These are phyloP conservation scores for Phyllosticta citrichinensis DNA, from an alignment of 2,329 filamentous ascomycete genomes.

Conservation along the genomic window DNA sequence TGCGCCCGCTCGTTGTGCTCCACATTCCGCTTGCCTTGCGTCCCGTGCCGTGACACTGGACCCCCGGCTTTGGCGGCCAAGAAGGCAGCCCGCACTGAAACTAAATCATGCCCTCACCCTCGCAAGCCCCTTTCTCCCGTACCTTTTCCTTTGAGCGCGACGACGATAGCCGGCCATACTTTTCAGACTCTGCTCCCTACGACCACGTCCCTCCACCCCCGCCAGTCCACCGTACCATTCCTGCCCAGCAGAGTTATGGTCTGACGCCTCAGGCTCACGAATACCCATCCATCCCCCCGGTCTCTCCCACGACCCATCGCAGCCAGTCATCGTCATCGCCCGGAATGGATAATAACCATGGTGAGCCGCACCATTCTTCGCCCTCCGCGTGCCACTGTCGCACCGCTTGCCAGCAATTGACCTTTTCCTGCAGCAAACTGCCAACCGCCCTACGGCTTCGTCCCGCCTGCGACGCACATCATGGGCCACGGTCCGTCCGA, in stretches of 20 bases:
- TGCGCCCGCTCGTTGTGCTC: no score
- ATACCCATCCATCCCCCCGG: neutral
- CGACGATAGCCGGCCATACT: slow-evolving; percentile 1
- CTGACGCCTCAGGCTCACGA: neutral
- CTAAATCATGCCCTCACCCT: slow-evolving; percentile 6
- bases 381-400: neutral
- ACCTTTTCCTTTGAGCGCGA: slow-evolving; percentile 6
- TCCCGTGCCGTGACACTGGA: neutral
- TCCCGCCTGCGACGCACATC: slow-evolving; percentile 18
- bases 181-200: neutral
- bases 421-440: neutral
- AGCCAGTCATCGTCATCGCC: slow-evolving; percentile 38
- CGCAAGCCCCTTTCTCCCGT: slow-evolving; percentile 5
- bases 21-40: neutral
- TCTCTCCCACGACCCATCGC: neutral
- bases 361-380: slow-evolving; percentile 30
- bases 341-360: slow-evolving; percentile 54
- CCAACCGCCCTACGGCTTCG: slow-evolving; percentile 5
- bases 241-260: neutral
- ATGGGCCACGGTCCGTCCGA: slow-evolving; percentile 31
- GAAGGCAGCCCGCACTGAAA: slow-evolving; percentile 9
- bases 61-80: slow-evolving; percentile 8
- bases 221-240: slow-evolving; percentile 1
- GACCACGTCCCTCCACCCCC: neutral
- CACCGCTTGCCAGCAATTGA: neutral